Evolutionary conservation across 768 basidiomycete genomes (phyloP), one percentile per base, ranked within the genome.

Genomic region (Tylopilus cervinicoccineus): DNA sequence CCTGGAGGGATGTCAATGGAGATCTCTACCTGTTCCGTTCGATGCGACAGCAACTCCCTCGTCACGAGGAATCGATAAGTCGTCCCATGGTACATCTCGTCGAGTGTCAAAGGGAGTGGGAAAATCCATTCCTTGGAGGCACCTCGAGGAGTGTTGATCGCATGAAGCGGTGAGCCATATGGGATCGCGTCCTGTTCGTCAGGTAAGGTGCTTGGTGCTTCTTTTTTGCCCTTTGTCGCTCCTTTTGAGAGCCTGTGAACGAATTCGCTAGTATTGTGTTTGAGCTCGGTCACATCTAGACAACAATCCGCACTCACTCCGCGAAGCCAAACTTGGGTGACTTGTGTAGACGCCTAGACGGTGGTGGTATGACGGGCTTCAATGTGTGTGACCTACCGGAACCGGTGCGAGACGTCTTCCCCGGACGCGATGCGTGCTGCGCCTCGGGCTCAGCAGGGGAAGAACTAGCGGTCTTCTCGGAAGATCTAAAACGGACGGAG

Each of bases 61-160:
- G 76, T 81, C 54, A 87, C 76, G 43, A 78, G 74, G 57, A 84
- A 84, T 47, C 71, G 74, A 55, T 77, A 79, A 14, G 68, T 69
- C 39, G 76, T 75, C 26, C 85, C 83, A 20, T 63, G 64, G 60
- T 76, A 80, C 29, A 86, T 70, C 53, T 86, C 83, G 48, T 85
- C 80, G 17, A 87, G 73, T 2, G 77, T 74, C 46, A 85, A 64
- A 16, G 72, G 69, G 6, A 87, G 74, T 0, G 81, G 77, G 66
- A 83, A 86, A n/a, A 76, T 69, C 83, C 84, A 86, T 60, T 85
- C 84, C 52, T 76, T 76, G 26, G 74, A 71, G 34, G 61, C 54
- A 23, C 73, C 73, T 34, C 65, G 57, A 43, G 51, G 74, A 53
- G 50, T 74, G 67, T 56, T 75, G 62, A 51, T 75, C 62, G 51